phyloP scores from a whole-genome alignment of 257 asterid genomes.

The Plantago elongata region DNA sequence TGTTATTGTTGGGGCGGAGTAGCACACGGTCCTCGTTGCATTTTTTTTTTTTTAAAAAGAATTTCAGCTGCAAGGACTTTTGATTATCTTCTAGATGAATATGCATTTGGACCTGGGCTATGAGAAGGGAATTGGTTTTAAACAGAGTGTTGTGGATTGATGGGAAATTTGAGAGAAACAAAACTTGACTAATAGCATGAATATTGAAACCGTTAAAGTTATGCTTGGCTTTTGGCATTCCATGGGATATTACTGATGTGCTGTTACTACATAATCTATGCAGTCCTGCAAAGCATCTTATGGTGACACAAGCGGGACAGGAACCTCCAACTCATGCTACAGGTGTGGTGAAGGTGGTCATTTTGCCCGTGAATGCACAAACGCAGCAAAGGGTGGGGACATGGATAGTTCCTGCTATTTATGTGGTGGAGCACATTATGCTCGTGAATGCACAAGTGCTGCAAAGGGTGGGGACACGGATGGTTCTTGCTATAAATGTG shows the following conservation, averaged over 20 bases:
- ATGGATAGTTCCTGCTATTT: slow-evolving; percentile 57
- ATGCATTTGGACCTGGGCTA: too few species aligned
- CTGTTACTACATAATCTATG: slow-evolving; percentile 9
- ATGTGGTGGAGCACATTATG: slow-evolving; percentile 89
- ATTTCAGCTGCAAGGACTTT: too few species aligned
- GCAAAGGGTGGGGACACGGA: slow-evolving; percentile 32
- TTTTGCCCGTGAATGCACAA: slow-evolving; percentile 92
- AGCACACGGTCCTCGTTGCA: too few species aligned
- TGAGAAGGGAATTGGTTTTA: too few species aligned
- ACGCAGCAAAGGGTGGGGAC: slow-evolving; percentile 32
- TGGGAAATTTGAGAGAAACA: too few species aligned
- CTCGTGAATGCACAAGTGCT: slow-evolving; percentile 78
- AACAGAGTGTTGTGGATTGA: too few species aligned
- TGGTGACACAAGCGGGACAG: slow-evolving; percentile 28
- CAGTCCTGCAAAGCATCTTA: slow-evolving; percentile 57
- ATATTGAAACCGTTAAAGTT: not conserved
- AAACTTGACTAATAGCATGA: too few species aligned
- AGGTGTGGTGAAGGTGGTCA: slow-evolving; percentile 68
- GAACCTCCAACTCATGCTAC: slow-evolving; percentile 34
- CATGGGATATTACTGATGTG: not conserved
- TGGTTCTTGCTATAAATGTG: slow-evolving; percentile 75
- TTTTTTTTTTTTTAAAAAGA: too few species aligned
- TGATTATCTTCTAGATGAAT: too few species aligned
- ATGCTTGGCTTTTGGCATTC: not conserved
- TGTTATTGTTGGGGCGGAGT: too few species aligned